phyloP scores from a whole-genome alignment of 23 red algal genomes.

The Gracilaria caudata region DNA sequence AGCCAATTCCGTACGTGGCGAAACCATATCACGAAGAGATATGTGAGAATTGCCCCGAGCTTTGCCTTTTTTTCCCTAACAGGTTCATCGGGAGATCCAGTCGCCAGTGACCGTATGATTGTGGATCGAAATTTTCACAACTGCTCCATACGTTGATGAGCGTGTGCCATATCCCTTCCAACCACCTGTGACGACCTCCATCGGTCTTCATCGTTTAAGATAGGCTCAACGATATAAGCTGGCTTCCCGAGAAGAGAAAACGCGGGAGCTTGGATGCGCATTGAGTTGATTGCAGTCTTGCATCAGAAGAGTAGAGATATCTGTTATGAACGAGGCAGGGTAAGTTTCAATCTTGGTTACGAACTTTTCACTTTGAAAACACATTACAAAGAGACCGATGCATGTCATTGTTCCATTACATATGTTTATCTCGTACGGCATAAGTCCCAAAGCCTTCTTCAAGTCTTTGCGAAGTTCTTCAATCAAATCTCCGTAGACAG shows the following conservation, averaged over 20 bases:
- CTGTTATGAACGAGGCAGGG: not conserved
- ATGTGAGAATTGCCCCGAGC: not conserved
- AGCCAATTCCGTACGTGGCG: conserved; percentile 57
- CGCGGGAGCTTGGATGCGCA: conserved; percentile 65
- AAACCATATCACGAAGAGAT: conserved; percentile 30
- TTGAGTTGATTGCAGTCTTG: conserved; percentile 48
- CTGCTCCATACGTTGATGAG: conserved; percentile 68
- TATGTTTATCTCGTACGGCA: conserved; percentile 43
- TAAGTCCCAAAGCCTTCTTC: conserved; percentile 32
- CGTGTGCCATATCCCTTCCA: conserved; percentile 69
- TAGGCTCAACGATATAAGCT: conserved; percentile 63
- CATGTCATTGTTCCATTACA: conserved; percentile 52
- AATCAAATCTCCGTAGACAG: conserved; percentile 10
- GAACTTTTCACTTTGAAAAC: conserved; percentile 45
- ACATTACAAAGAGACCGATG: conserved; percentile 29
- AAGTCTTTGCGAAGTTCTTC: conserved; percentile 8
- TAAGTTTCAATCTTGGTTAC: conserved; percentile 24
- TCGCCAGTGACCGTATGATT: conserved; percentile 54
- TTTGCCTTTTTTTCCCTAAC: conserved; percentile 23
- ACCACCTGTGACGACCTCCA: conserved; percentile 59
- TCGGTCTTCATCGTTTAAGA: conserved; percentile 74
- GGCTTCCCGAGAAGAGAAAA: conserved; percentile 60
- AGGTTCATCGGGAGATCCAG: conserved; percentile 37
- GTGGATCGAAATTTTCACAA: conserved; percentile 42
- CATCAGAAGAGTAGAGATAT: conserved; percentile 34